Percentiles rank a stretch among this genome's conserved stretches.
These are phyloP conservation scores for Citrullus amarus DNA, from an alignment of 306 rosid species.

Conservation along the genomic window DNA sequence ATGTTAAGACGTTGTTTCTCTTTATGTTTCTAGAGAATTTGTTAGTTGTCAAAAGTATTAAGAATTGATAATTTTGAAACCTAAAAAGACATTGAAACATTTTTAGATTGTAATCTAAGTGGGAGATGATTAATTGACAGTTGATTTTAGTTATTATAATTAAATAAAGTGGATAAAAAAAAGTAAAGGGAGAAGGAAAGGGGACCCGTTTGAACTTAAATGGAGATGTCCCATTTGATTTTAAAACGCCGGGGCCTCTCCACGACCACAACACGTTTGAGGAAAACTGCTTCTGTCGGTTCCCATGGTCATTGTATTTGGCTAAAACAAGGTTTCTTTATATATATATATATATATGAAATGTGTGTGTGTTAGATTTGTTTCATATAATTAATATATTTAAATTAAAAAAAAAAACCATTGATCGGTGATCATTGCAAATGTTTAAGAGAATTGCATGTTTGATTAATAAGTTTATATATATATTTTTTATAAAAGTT, in stretches of 20 bases:
- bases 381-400: not conserved
- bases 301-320: not conserved
- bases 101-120: not conserved
- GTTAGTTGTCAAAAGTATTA: not conserved
- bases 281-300: slow-evolving; percentile 3
- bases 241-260: not conserved
- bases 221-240: not conserved
- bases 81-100: no score
- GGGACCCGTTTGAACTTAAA: not conserved
- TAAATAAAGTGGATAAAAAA: not conserved
- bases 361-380: not conserved
- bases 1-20: no score
- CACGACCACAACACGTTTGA: not conserved
- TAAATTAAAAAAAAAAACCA: not conserved
- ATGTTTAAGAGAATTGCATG: not conserved
- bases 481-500: no score
- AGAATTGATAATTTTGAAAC: not conserved
- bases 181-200: not conserved
- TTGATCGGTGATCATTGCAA: not conserved
- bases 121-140: not conserved
- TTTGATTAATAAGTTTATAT: not conserved
- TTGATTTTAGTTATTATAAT: not conserved
- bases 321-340: not conserved
- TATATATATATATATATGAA: not conserved
- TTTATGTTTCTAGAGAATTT: no score